Conservation (phyloP, 202 grass and related monocot species). For the Digitaria exilis region DNA sequence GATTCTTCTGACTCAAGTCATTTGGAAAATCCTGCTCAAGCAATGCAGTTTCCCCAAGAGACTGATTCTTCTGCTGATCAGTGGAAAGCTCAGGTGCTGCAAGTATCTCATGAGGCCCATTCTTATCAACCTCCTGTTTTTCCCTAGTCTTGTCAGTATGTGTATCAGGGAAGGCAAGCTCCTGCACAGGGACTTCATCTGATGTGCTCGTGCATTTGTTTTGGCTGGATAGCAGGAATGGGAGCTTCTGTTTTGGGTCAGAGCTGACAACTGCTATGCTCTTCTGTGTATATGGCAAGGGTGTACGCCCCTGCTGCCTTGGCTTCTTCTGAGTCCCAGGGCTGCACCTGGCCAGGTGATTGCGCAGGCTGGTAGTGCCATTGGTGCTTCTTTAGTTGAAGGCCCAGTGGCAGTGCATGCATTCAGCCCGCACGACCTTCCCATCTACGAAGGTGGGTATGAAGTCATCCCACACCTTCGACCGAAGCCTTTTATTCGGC, state of each 20-base stretch:
- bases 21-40: conserved; percentile 7
- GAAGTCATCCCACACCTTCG: conserved; percentile 37
- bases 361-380: conserved; percentile 32
- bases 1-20: not conserved
- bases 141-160: not conserved
- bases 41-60: not conserved
- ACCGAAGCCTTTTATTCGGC: conserved; percentile 21
- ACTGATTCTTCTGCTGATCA: conserved; percentile 1
- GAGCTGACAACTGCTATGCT: not conserved
- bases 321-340: conserved; percentile 3
- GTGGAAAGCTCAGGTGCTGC: conserved; percentile 7
- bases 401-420: conserved; percentile 30
- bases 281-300: conserved; percentile 25
- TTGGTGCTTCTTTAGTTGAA: conserved; percentile 14
- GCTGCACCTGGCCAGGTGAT: conserved; percentile 29
- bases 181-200: conserved; percentile 6
- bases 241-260: conserved; percentile 32
- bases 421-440: conserved; percentile 28
- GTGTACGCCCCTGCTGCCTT: not conserved
- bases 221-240: not conserved
- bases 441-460: conserved; percentile 25
- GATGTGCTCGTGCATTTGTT: not conserved
- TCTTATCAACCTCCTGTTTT: conserved; percentile 13
- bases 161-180: conserved; percentile 6
- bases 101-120: not conserved